phyloP scores from a whole-genome alignment of 108 stramenopile species.

The Nannochloropsis granulata region DNA sequence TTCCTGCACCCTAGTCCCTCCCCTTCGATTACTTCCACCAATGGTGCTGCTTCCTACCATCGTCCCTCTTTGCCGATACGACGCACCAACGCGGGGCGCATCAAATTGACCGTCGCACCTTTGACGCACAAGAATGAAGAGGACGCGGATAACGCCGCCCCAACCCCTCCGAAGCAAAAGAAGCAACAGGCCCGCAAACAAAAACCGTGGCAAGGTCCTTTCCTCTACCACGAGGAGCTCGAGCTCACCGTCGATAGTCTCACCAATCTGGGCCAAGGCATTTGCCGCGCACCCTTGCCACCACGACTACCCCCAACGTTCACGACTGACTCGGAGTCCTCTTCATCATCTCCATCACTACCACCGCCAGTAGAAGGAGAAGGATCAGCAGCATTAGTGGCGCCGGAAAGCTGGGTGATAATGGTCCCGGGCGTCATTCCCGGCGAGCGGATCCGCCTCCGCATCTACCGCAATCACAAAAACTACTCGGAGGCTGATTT shows the following conservation, averaged over 20 bases:
- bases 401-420: slow-evolving; percentile 57
- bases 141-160: not conserved
- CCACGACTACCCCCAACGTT: not conserved
- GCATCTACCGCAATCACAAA: slow-evolving; percentile 67
- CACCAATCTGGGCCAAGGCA: slow-evolving; percentile 62
- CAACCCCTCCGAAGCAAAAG: not conserved
- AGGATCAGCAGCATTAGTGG: slow-evolving; percentile 6
- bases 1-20: too few relatives aligned
- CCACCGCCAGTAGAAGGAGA: too few relatives aligned
- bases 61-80: too few relatives aligned
- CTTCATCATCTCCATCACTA: too few relatives aligned
- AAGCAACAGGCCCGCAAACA: not conserved
- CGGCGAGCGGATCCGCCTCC: slow-evolving; percentile 56
- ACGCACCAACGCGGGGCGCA: too few relatives aligned
- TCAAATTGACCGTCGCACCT: too few relatives aligned
- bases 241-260: slow-evolving; percentile 43
- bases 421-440: slow-evolving; percentile 77
- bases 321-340: not conserved
- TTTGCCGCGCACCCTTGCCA: slow-evolving; percentile 34
- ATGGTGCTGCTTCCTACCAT: too few relatives aligned
- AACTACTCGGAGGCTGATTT: slow-evolving; percentile 77
- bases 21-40: too few relatives aligned
- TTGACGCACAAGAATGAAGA: too few relatives aligned
- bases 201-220: not conserved
- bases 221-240: slow-evolving; percentile 25